These are phyloP conservation scores for Copromyces sp. DNA, from an alignment of 495 filamentous ascomycete genomes.

Conservation along the genomic window DNA sequence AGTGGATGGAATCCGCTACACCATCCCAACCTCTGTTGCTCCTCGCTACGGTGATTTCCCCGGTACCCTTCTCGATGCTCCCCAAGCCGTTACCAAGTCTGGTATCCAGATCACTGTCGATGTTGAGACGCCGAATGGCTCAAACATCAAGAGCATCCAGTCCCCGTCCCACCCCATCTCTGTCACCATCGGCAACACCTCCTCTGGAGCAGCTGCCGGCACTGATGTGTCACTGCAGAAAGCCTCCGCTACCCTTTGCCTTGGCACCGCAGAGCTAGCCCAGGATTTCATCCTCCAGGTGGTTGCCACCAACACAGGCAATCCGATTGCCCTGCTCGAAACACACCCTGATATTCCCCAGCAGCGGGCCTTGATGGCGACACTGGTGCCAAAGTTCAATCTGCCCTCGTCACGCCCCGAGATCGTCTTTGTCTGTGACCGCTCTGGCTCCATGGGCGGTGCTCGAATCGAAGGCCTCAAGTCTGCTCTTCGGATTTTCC, in stretches of 20 bases:
- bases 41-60: slow-evolving; percentile 51
- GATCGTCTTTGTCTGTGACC: slow-evolving; percentile 61
- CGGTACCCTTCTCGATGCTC: slow-evolving; percentile 11
- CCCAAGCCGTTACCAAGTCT: slow-evolving; percentile 7
- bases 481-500: slow-evolving; percentile 52
- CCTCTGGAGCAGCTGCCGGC: slow-evolving; percentile 26
- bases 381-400: slow-evolving; percentile 55
- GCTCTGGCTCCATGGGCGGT: slow-evolving; percentile 52
- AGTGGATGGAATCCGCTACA: slow-evolving; percentile 52
- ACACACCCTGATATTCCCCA: slow-evolving; percentile 46
- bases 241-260: slow-evolving; percentile 51
- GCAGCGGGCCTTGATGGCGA: slow-evolving; percentile 57
- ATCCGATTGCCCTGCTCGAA: slow-evolving; percentile 53
- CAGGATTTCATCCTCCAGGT: slow-evolving; percentile 47
- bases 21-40: slow-evolving; percentile 50
- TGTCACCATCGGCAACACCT: slow-evolving; percentile 49
- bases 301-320: slow-evolving; percentile 42
- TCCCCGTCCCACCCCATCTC: slow-evolving; percentile 60
- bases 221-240: slow-evolving; percentile 39
- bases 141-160: slow-evolving; percentile 47
- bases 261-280: slow-evolving; percentile 36
- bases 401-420: slow-evolving; percentile 46
- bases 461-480: slow-evolving; percentile 44
- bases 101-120: slow-evolving; percentile 53
- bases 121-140: slow-evolving; percentile 43